These are phyloP conservation scores for Pseudoturritis turrita DNA, from an alignment of 345 rosid species.

Conservation along the genomic window DNA sequence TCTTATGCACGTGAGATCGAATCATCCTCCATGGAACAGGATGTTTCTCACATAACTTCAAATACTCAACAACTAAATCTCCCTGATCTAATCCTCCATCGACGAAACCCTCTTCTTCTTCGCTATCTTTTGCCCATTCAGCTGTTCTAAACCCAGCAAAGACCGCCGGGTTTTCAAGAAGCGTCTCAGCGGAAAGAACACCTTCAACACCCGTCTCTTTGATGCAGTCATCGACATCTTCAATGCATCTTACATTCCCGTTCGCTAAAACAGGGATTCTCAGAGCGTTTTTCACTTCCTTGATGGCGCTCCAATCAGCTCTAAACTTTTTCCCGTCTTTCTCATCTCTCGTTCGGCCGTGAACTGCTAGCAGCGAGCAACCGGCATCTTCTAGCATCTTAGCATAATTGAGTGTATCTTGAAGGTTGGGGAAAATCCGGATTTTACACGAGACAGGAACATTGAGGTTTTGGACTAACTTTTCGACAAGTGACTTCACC, in stretches of 20 bases:
- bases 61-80: constrained; percentile 65
- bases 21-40: constrained; percentile 97
- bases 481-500: constrained; percentile 76
- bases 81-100: constrained; percentile 77
- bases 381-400: constrained; percentile 96
- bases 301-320: constrained; percentile 79
- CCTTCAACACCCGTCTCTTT: constrained; percentile 81
- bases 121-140: constrained; percentile 49
- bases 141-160: constrained; percentile 77
- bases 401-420: constrained; percentile 77
- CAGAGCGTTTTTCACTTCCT: constrained; percentile 66
- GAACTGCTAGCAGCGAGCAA: constrained; percentile 87
- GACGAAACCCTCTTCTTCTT: constrained; percentile 33
- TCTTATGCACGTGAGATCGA: constrained; percentile 79
- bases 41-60: constrained; percentile 77
- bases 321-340: constrained; percentile 80
- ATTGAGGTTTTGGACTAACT: constrained; percentile 52
- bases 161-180: constrained; percentile 89
- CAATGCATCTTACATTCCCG: constrained; percentile 81
- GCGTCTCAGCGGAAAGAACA: constrained; percentile 92
- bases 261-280: constrained; percentile 91
- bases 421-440: constrained; percentile 64
- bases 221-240: constrained; percentile 63
- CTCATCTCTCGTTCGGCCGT: constrained; percentile 83
- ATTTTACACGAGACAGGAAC: constrained; percentile 94